These are phyloP conservation scores for Cladochytrium tenue DNA, from an alignment of 371 early-diverging fungal species.

Conservation along the genomic window DNA sequence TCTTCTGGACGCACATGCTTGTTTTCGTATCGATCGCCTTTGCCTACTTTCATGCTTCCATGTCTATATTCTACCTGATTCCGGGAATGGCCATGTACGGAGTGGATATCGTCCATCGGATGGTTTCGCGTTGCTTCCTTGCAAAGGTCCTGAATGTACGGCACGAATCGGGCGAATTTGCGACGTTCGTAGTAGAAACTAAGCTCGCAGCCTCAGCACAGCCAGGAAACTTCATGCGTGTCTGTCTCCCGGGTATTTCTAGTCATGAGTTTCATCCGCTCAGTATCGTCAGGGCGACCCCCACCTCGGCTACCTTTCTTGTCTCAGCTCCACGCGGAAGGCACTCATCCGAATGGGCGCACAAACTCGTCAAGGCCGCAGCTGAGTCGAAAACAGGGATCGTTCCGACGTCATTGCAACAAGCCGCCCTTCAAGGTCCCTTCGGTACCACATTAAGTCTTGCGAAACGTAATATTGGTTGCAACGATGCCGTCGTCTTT, in stretches of 20 bases:
- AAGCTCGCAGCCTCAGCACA: background rate
- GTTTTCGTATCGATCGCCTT: conserved; percentile 18
- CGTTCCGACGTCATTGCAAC: background rate
- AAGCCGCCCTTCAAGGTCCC: conserved; percentile 11
- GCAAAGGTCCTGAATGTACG: background rate
- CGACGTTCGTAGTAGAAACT: conserved; percentile 13
- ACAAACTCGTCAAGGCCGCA: background rate
- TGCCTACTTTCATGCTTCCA: conserved; percentile 27
- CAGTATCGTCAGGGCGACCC: conserved; percentile 4
- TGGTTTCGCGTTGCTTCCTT: background rate
- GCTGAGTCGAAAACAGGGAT: background rate
- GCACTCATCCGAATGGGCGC: background rate
- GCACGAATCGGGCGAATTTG: conserved; percentile 12
- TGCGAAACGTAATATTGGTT: background rate
- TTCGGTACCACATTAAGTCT: conserved; percentile 6
- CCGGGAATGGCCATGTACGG: conserved; percentile 19
- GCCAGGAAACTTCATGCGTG: conserved; percentile 22
- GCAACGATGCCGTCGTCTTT: conserved; percentile 1
- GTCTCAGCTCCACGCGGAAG: background rate
- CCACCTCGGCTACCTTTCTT: conserved; percentile 6
- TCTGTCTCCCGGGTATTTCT: conserved; percentile 20
- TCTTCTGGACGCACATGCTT: conserved; percentile 26
- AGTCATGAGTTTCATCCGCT: conserved; percentile 27
- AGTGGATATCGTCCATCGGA: conserved; percentile 11
- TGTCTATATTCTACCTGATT: conserved; percentile 22